Evolutionary conservation across 2,329 filamentous ascomycete genomes (phyloP).

Genomic region (Beauveria scarabaeidicola): DNA sequence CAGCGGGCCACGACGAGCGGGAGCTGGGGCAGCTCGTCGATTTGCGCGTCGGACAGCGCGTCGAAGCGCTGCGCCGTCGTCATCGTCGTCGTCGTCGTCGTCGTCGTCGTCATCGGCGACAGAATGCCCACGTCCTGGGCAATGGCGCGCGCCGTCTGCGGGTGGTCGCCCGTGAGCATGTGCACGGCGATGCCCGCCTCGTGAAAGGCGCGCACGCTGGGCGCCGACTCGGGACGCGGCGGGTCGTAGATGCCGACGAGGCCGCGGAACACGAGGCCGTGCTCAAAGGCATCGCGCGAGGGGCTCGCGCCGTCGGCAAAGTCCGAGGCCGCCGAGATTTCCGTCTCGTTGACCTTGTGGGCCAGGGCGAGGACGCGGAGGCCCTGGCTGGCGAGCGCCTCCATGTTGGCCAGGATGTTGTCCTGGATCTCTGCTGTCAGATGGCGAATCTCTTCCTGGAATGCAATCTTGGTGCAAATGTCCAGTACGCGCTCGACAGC

Average conservation of each 20-base stretch:
- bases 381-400: slow-evolving; percentile 53
- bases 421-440: slow-evolving; percentile 29
- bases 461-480: slow-evolving; percentile 43
- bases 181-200: slow-evolving; percentile 52
- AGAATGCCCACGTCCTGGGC: slow-evolving; percentile 53
- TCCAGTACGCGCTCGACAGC: slow-evolving; percentile 59
- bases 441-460: slow-evolving; percentile 27
- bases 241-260: slow-evolving; percentile 62
- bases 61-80: slow-evolving; percentile 59
- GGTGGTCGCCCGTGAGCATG: slow-evolving; percentile 59
- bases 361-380: slow-evolving; percentile 60
- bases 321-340: slow-evolving; percentile 22
- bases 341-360: slow-evolving; percentile 16
- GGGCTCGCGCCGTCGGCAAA: slow-evolving; percentile 15
- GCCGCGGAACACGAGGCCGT: slow-evolving; percentile 52
- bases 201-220: slow-evolving; percentile 45
- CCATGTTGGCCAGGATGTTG: slow-evolving; percentile 56
- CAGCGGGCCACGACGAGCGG: slow-evolving; percentile 64
- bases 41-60: slow-evolving; percentile 49
- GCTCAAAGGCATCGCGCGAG: slow-evolving; percentile 31
- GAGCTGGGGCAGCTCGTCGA: slow-evolving; percentile 52
- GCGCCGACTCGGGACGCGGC: slow-evolving; percentile 52
- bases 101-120: too few species aligned
- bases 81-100: too few species aligned
- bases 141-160: slow-evolving; percentile 52